Evolutionary conservation across 257 asterid species (phyloP), one percentile per base, ranked within the genome.

Genomic region (Avicennia marina): DNA sequence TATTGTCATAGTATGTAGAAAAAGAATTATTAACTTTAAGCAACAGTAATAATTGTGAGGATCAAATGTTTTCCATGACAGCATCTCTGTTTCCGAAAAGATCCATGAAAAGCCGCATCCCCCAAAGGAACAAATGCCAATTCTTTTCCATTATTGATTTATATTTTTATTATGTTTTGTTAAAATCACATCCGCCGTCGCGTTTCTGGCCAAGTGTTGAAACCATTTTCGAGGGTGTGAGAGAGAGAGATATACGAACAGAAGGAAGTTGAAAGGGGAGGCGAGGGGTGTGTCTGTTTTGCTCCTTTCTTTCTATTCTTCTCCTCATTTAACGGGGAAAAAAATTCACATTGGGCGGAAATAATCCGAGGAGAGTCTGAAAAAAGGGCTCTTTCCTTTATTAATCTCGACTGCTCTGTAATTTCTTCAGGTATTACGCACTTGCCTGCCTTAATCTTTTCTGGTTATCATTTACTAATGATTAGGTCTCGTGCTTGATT

Each of bases 391-490:
- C 21, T 40, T n/a, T 8, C n/a, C 27, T 64, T 54, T 53, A 31
- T 32, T 16, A 25, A 46, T 56, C 44, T 39, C 38, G 53, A 56
- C 54, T 19, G 27, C 44, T 53, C 16, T 53, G 40, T 53, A 63
- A 51, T 58, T 53, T 44, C 62, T 57, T 33, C 74, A 67, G 78
- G 78, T 72, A 62, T 7, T 62, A 65, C 34, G n/a, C 20, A 17
- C 43, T 44, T 34, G 42, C 1, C 63, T 42, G 29, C n/a, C 22
- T 27, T 24, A 26, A 34, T 50, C 26, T 40, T 29, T 40, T 33
- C 25, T 11, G 56, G 26, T 54, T n/a, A 56, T 66, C 56, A 56
- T 67, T 25, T 48, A 49, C 33, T 24, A 60, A 57, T 73, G 52
- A 73, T 68, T 47, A 63, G 31, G 43, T 45, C 10, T 18, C 42